Evolutionary conservation across 306 rosid genomes (phyloP).

Genomic region (Potentilla sterilis): DNA sequence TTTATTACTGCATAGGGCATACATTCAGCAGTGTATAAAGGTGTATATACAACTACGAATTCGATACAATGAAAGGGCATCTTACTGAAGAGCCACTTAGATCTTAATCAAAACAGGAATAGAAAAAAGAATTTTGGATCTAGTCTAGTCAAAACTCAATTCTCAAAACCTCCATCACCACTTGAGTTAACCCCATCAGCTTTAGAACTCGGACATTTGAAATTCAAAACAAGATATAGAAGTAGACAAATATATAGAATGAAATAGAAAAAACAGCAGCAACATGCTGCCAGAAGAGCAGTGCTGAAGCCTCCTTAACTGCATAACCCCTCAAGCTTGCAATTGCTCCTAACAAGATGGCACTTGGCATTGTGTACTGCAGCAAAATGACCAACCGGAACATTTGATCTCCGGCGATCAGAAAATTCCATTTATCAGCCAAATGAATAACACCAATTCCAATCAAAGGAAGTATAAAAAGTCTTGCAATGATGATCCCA

Average conservation of each 20-base stretch:
- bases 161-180: too few relatives aligned
- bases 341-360: constrained; percentile 84
- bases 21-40: neutral
- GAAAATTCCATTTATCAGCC: constrained; percentile 50
- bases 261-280: constrained; percentile 73
- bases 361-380: constrained; percentile 88
- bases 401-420: constrained; percentile 55
- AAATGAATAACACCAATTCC: constrained; percentile 63
- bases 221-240: constrained; percentile 25
- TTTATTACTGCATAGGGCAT: neutral
- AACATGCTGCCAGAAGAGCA: constrained; percentile 84
- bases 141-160: too few relatives aligned
- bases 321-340: constrained; percentile 86
- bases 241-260: constrained; percentile 57
- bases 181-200: neutral
- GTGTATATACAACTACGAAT: neutral
- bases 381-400: constrained; percentile 65
- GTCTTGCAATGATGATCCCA: constrained; percentile 79
- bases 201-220: neutral
- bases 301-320: constrained; percentile 80
- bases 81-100: too few relatives aligned
- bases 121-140: too few relatives aligned
- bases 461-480: constrained; percentile 67
- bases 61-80: neutral
- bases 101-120: too few relatives aligned